phyloP scores from a whole-genome alignment of 225 moss, liverwort and hornwort genomes.

The Sphagnum contortum region DNA sequence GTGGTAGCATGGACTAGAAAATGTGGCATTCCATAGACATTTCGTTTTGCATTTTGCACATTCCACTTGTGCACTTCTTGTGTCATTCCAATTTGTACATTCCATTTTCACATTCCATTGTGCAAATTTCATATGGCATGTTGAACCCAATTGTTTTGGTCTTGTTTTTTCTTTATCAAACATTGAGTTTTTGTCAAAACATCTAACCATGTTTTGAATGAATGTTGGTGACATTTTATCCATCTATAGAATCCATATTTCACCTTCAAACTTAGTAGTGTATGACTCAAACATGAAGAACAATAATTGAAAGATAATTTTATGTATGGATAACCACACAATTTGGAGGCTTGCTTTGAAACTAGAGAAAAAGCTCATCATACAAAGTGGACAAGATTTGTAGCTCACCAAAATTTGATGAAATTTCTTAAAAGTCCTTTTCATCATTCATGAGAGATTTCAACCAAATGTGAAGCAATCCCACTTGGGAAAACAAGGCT shows the following conservation, averaged over 20 bases:
- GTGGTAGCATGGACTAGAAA: too few species aligned
- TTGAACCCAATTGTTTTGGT: constrained; percentile 76
- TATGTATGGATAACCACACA: not conserved
- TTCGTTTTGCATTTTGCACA: too few species aligned
- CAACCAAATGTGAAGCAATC: constrained; percentile 87
- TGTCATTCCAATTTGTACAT: too few species aligned
- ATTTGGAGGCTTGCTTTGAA: too few species aligned
- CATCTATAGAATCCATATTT: constrained; percentile 40
- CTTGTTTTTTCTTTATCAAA: constrained; percentile 52
- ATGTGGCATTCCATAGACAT: too few species aligned
- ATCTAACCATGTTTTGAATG: constrained; percentile 55
- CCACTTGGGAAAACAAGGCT: constrained; percentile 72
- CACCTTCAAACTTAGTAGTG: not conserved
- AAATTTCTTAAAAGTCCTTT: constrained; percentile 70
- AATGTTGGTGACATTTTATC: constrained; percentile 75
- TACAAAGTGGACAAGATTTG: not conserved
- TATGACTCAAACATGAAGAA: not conserved
- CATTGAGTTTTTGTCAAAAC: constrained; percentile 55
- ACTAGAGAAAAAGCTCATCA: not conserved
- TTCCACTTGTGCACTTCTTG: too few species aligned
- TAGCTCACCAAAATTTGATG: constrained; percentile 57
- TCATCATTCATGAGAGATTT: constrained; percentile 78
- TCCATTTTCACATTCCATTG: too few species aligned
- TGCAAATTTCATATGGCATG: too few species aligned
- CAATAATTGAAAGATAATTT: not conserved